Percentiles rank a stretch among this genome's conserved stretches.
These are phyloP conservation scores for Beauveria sp. DNA, from an alignment of 2,329 filamentous ascomycete genomes.

Conservation along the genomic window DNA sequence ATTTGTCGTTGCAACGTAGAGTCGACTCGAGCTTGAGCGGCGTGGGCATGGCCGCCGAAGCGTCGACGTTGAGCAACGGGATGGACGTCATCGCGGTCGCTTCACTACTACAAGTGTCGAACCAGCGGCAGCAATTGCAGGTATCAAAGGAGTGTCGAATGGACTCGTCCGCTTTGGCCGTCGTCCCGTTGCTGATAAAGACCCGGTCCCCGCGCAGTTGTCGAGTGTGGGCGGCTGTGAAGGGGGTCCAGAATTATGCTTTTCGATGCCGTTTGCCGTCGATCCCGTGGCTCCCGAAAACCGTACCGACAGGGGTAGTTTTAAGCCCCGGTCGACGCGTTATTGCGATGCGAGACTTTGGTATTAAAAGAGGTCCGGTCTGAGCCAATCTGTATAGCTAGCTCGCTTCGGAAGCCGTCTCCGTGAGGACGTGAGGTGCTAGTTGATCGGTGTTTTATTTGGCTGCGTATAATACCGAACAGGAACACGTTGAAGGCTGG, in stretches of 20 bases:
- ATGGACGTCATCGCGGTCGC: background rate
- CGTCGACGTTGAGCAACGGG: slow-evolving; percentile 6
- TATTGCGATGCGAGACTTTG: background rate
- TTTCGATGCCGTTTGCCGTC: background rate
- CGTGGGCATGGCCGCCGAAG: background rate
- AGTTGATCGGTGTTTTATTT: background rate
- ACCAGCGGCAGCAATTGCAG: background rate
- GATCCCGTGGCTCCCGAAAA: slow-evolving; percentile 7
- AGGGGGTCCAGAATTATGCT: background rate
- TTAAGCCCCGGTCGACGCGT: background rate
- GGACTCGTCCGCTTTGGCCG: background rate
- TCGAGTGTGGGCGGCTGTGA: background rate
- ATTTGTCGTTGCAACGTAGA: slow-evolving; percentile 28
- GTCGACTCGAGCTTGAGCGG: background rate
- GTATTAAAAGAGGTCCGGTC: background rate
- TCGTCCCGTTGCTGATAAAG: background rate
- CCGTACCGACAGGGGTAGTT: background rate
- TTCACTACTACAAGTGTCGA: background rate
- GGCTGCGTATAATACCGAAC: background rate
- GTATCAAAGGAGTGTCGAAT: background rate
- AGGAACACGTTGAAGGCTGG: background rate
- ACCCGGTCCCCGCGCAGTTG: background rate
- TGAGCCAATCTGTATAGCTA: background rate
- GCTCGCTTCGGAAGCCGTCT: background rate
- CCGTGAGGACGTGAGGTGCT: background rate